Percentiles rank a stretch among this genome's conserved stretches.
These are phyloP conservation scores for Colletotrichum neosansevieriae DNA, from an alignment of 2,329 filamentous ascomycete genomes.

Conservation along the genomic window DNA sequence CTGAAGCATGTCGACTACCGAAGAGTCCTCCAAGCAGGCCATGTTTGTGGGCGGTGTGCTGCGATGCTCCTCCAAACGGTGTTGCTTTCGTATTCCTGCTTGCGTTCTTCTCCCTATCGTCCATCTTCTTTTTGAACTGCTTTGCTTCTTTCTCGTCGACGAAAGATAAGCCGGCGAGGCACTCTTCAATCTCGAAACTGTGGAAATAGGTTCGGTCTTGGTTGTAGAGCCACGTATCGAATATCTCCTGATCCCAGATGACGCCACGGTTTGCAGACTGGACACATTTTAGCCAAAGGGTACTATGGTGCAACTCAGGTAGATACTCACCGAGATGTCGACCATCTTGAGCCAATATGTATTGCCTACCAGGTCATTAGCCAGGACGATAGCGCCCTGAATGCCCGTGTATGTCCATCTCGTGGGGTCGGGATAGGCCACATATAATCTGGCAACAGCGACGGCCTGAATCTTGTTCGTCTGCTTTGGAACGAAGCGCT, in stretches of 20 bases:
- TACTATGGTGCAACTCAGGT: slow-evolving; percentile 19
- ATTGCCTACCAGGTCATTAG: slow-evolving; percentile 93
- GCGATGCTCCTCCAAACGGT: slow-evolving; percentile 72
- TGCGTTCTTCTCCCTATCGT: slow-evolving; percentile 94
- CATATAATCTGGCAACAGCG: slow-evolving; percentile 91
- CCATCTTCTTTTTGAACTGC: slow-evolving; percentile 97
- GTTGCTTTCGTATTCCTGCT: slow-evolving; percentile 87
- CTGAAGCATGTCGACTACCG: slow-evolving; percentile 69
- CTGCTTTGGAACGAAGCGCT: slow-evolving; percentile 91
- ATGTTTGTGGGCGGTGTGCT: slow-evolving; percentile 56
- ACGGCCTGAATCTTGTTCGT: slow-evolving; percentile 98
- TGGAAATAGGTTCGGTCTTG: slow-evolving; percentile 98
- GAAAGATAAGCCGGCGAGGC: slow-evolving; percentile 90
- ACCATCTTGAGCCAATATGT: slow-evolving; percentile 99
- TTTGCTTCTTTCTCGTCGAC: slow-evolving; percentile 97
- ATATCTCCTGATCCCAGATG: slow-evolving; percentile 98
- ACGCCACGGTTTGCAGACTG: slow-evolving; percentile 85
- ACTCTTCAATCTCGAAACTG: slow-evolving; percentile 95
- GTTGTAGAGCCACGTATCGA: slow-evolving; percentile 94
- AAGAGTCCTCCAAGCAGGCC: slow-evolving; percentile 72
- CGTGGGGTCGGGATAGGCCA: slow-evolving; percentile 86
- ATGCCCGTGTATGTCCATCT: slow-evolving; percentile 96
- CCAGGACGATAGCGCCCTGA: slow-evolving; percentile 90
- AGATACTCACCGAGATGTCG: slow-evolving; percentile 84
- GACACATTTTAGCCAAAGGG: slow-evolving; percentile 40